Conservation (phyloP, 805 yeast species). For the Gaillardinia entomophila region DNA sequence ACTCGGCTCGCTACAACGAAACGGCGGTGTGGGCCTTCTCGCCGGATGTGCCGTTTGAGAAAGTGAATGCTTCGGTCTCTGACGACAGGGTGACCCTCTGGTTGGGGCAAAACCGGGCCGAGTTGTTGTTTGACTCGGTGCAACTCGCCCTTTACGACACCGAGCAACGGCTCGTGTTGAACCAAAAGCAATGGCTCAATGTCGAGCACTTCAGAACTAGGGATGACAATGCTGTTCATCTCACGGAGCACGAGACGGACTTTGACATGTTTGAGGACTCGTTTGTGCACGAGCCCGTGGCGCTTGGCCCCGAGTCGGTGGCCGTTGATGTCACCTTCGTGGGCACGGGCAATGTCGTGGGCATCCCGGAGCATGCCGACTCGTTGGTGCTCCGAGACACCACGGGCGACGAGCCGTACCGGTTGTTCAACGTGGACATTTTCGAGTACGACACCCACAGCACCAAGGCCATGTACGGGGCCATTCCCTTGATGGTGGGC, state of each 20-base stretch:
- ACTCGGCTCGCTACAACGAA: conserved; percentile 51
- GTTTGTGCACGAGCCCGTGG: conserved; percentile 60
- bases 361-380: conserved; percentile 97
- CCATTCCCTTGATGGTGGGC: conserved; percentile 84
- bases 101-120: conserved; percentile 44
- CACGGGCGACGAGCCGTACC: conserved; percentile 53
- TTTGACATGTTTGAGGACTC: conserved; percentile 66
- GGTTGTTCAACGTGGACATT: conserved; percentile 89
- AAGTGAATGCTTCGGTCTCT: conserved; percentile 6
- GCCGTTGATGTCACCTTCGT: conserved; percentile 70
- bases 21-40: conserved; percentile 56
- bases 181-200: conserved; percentile 67
- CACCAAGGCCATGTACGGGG: conserved; percentile 88
- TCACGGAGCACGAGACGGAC: conserved; percentile 55
- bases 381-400: conserved; percentile 72
- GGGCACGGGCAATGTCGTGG: conserved; percentile 64
- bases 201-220: conserved; percentile 70
- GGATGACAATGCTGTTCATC: conserved; percentile 23
- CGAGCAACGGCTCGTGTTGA: conserved; percentile 50
- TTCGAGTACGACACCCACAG: conserved; percentile 87
- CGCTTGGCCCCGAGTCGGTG: conserved; percentile 86
- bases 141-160: conserved; percentile 43
- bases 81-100: conserved; percentile 7
- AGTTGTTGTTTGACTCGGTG: conserved; percentile 43
- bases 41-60: conserved; percentile 13